phyloP scores from a whole-genome alignment of 768 basidiomycete species.

The Pleurotus eryngii region DNA sequence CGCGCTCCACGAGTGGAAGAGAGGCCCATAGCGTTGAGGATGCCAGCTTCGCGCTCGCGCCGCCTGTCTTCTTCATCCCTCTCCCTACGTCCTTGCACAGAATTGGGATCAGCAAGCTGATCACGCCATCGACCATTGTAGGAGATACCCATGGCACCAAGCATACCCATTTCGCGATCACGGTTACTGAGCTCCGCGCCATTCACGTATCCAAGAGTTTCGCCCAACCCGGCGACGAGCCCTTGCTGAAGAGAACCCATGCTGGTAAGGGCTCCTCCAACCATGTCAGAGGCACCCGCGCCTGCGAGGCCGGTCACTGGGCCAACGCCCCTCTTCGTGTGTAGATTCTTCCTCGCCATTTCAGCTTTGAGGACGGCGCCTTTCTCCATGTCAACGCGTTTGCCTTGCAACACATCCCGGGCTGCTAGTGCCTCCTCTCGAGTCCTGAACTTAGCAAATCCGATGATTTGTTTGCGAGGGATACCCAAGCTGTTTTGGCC shows the following conservation, averaged over 20 bases:
- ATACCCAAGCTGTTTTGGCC: conserved; percentile 36
- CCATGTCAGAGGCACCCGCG: neutral
- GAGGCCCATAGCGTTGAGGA: conserved; percentile 39
- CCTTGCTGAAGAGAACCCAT: conserved; percentile 16
- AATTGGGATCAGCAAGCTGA: conserved; percentile 9
- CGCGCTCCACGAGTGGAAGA: conserved; percentile 48
- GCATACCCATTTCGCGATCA: conserved; percentile 44
- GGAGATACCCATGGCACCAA: conserved; percentile 46
- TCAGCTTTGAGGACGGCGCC: conserved; percentile 94
- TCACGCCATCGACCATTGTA: conserved; percentile 40
- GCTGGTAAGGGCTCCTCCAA: neutral
- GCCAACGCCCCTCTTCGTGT: conserved; percentile 91
- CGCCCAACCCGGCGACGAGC: conserved; percentile 15
- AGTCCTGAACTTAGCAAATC: conserved; percentile 93
- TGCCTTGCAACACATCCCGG: conserved; percentile 83
- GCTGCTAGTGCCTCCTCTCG: conserved; percentile 86
- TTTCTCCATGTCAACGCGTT: conserved; percentile 89
- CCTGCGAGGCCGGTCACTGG: conserved; percentile 38
- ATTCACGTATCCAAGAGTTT: conserved; percentile 9
- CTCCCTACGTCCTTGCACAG: conserved; percentile 11
- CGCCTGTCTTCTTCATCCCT: conserved; percentile 44
- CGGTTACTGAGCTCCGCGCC: conserved; percentile 28
- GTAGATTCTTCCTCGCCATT: conserved; percentile 99
- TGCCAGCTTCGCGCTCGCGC: conserved; percentile 30
- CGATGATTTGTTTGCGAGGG: conserved; percentile 94